Evolutionary conservation across 1,284 basidiomycete genomes (phyloP), one percentile per base, ranked within the genome.

Genomic region (Ganoderma lingzhi): DNA sequence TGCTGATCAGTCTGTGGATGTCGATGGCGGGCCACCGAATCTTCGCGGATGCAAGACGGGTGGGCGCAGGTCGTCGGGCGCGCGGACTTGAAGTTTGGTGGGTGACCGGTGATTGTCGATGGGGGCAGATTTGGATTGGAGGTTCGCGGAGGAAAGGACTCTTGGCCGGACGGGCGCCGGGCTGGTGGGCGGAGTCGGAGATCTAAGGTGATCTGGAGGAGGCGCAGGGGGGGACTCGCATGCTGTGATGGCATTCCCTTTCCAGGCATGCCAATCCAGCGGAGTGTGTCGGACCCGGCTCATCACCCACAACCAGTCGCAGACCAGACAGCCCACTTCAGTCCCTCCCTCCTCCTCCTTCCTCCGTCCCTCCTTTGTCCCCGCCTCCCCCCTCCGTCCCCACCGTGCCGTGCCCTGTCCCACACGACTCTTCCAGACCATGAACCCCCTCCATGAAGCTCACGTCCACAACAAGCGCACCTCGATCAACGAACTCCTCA

Each of bases 401-500:
- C 48, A 6, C 62, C 64, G 45, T 62, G 42, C 69, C 74, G 69
- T 74, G 62, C 48, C 3, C n/a, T n/a, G 10, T 28, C 48, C 70
- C 74, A 66, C 63, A 62, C 67, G 62, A 37, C 69, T 62, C 53
- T 63, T 61, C 55, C 51, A 72, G 76, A 56, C 78, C 70, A 86
- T 85, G 84, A 84, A 86, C 70, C 78, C 78, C 72, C 76, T 86
- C 70, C 84, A 86, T 66, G 85, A 87, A 76, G 74, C 70, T 55
- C 79, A 82, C 75, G 77, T 71, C 53, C 81, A 83, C 74, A 72
- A 60, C 70, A 87, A 85, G 75, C 84, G 86, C 56, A 87, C 86
- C 12, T 86, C 85, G 65, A 86, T 87, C 77, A 83, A 80, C 73
- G 83, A 87, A 70, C 83, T 86, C n/a, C 84, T 86, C 75, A 86